phyloP scores from a whole-genome alignment of 305 asterid genomes.

The Plantago coronopus region DNA sequence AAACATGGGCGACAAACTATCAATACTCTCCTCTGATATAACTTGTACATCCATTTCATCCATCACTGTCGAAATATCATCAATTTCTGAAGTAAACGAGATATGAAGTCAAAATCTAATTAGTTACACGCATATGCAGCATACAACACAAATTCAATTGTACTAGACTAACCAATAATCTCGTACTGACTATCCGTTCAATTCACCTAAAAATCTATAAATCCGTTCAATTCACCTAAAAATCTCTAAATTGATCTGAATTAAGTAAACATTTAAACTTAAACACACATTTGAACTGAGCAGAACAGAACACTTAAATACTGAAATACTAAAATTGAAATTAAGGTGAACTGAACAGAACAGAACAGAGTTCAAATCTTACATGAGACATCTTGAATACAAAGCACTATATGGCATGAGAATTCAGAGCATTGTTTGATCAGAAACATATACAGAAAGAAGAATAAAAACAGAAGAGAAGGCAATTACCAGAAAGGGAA shows the following conservation, averaged over 20 bases:
- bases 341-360: no score
- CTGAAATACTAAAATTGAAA: no score
- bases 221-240: no score
- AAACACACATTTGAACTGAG: no score
- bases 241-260: background rate
- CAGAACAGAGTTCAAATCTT: no score
- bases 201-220: no score
- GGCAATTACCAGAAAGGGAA: background rate
- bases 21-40: slow-evolving; percentile 35
- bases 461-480: background rate
- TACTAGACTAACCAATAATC: background rate
- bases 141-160: background rate
- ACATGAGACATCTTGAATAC: background rate
- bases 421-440: no score
- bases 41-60: slow-evolving; percentile 41
- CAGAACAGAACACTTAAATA: no score
- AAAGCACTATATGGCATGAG: background rate
- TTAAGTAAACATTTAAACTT: no score
- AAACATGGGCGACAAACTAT: slow-evolving; percentile 52
- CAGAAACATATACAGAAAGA: background rate
- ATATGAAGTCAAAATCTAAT: background rate
- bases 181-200: no score
- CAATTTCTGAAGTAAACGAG: background rate
- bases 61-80: slow-evolving; percentile 32
- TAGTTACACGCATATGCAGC: background rate